Base-by-base conservation (phyloP, 2,329 filamentous ascomycete genomes). In the Domatiomyces globalis region DNA sequence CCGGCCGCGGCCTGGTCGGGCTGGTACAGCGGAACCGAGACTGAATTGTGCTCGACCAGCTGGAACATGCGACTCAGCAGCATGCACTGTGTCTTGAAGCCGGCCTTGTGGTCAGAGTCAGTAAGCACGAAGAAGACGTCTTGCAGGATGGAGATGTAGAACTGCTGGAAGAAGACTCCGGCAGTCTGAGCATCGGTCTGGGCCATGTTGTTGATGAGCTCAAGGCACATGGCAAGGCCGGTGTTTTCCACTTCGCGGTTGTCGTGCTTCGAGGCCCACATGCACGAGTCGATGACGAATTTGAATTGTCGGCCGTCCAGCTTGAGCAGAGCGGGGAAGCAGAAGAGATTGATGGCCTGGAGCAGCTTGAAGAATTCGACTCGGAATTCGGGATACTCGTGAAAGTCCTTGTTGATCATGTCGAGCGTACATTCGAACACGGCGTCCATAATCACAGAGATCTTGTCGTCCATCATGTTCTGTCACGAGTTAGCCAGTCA, bases 381-480 rank as follows among this genome's bases (percentile, higher is more conserved):
- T 52, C 94, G 85, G 66, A 98, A 92, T 68, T 98, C 92, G 0
- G 92, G 92, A 68, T 94, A 98, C 66, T 98, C 92, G 46, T 94
- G 95, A 70, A 98, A 98, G 69, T 98, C 92, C 73, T 98, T 98
- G 79, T 96, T 98, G 73, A 98, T 98, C 92, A 98, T 98, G 63
- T 95, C 88, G 51, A 98, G 75, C 2, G 92, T 98, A 73, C 90
- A 96, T 69, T 96, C 90, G 63, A 98, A 98, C 22, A 98, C 87
- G 60, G 90, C 94, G 68, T 96, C 89, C 86, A 98, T 95, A 64
- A 98, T 96, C 47, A 84, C 84, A 8, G 92, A 88, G 44, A 98
- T 87, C 69, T 96, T 92, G 65, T 96, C 92, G 67, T 96, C 92
- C 94, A 98, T 98, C 64, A 96, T 76, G 59, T 80, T 80, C 86